A percentile compares a stretch with the other conserved stretches of the same genome.
phyloP scores from a whole-genome alignment of 768 basidiomycete species.

The Termitomyces sp. region DNA sequence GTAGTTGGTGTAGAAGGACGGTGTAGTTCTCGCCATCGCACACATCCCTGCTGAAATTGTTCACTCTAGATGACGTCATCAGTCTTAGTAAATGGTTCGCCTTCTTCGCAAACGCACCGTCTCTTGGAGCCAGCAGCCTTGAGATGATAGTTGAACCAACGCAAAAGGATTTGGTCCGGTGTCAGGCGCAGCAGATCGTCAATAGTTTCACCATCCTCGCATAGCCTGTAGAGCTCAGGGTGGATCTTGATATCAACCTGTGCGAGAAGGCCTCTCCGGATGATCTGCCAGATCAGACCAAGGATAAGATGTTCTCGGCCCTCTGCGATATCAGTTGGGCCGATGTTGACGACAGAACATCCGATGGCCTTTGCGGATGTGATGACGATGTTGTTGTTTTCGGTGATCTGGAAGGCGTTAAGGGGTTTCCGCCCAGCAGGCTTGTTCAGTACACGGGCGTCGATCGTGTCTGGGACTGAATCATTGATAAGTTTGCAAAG shows the following conservation, averaged over 20 bases:
- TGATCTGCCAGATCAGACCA: constrained; percentile 98
- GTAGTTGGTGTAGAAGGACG: constrained; percentile 91
- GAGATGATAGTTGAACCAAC: constrained; percentile 99
- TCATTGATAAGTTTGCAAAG: constrained; percentile 99
- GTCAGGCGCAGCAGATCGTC: constrained; percentile 93
- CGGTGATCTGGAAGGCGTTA: constrained; percentile 98
- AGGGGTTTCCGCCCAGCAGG: constrained; percentile 76
- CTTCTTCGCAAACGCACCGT: constrained; percentile 43
- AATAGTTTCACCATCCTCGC: constrained; percentile 96
- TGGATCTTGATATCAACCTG: constrained; percentile 99
- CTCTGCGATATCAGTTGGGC: constrained; percentile 87
- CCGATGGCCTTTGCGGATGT: constrained; percentile 97
- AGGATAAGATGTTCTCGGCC: constrained; percentile 96
- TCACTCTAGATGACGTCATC: constrained; percentile 58
- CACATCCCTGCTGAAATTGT: constrained; percentile 98
- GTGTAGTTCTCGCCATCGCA: constrained; percentile 98
- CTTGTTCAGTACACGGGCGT: constrained; percentile 96
- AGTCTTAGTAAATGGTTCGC: neutral
- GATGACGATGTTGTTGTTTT: constrained; percentile 99
- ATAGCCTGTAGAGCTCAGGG: constrained; percentile 92
- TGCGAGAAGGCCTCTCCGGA: constrained; percentile 85
- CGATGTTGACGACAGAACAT: constrained; percentile 98
- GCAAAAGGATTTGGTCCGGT: constrained; percentile 94
- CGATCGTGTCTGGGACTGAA: constrained; percentile 98
- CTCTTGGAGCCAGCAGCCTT: constrained; percentile 92